Base-by-base conservation (phyloP, 2,329 filamentous ascomycete genomes). In the Pseudohalonectria lignicola region DNA sequence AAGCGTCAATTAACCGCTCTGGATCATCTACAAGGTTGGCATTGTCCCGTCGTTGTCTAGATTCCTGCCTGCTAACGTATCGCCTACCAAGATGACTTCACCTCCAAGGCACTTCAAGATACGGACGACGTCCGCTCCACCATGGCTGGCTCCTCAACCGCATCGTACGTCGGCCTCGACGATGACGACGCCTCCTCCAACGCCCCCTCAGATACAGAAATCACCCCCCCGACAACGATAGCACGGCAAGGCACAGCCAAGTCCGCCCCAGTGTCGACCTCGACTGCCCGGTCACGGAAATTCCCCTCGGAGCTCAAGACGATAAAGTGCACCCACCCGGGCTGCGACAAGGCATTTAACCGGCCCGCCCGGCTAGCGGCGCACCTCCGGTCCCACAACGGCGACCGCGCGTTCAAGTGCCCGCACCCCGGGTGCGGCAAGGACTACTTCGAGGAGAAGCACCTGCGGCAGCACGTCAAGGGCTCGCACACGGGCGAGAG, bases 261-360 rank as follows among this genome's bases (percentile, higher is more conserved):
- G 12, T 18, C 35, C n/a, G 25, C 23, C 12, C 35, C 35, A 9
- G 31, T 39, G 41, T 37, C 45, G 45, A 4, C 68, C 73, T 4
- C 60, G 63, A 11, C 57, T 62, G 41, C 74, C 69, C 15, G 10
- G 23, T 15, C 23, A 6, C 35, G 35, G 12, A 37, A 31, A 19
- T 77, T 75, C 43, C 80, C 79, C 4, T 84, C 79, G 31, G 84
- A 76, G 53, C 68, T 77, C 41, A 94, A 93, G 64, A 87, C 76
- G 5, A 79, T 87, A 45, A 64, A 67, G 39, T 95, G 90, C 60
- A 77, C 81, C 1, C 80, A 76, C 55, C 72, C 79, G 10, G 74
- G 69, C 45, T 96, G 90, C 54, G 62, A 65, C 41, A 93, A 93
- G 61, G 78, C 80, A 6, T 96, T 92, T 66, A 94, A 94, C 56